These are phyloP conservation scores for Neurospora sp. DNA, from an alignment of 495 filamentous ascomycete genomes.

Conservation along the genomic window DNA sequence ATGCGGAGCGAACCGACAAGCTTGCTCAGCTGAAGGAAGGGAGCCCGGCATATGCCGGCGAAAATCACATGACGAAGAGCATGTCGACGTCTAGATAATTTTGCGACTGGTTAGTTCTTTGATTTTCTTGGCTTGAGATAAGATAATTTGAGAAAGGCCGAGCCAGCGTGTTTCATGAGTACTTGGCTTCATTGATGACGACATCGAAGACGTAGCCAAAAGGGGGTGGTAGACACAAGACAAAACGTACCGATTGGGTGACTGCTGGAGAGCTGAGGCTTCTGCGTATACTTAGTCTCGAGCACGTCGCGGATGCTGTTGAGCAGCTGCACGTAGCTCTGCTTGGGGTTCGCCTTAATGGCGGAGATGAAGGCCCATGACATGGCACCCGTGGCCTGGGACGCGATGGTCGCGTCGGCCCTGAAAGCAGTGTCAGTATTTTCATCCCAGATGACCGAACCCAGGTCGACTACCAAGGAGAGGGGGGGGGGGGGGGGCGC, in stretches of 20 bases:
- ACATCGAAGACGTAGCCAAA: neutral
- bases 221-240: slow-evolving; percentile 2
- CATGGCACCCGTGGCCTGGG: slow-evolving; percentile 94
- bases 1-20: neutral
- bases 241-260: slow-evolving; percentile 74
- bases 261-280: slow-evolving; percentile 92
- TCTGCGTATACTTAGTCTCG: slow-evolving; percentile 78
- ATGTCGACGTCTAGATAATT: slow-evolving; percentile 28
- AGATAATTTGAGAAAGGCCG: neutral
- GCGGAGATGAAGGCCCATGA: slow-evolving; percentile 89
- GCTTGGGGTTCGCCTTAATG: slow-evolving; percentile 85
- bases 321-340: slow-evolving; percentile 89
- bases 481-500: slow-evolving; percentile 4
- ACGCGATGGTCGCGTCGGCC: slow-evolving; percentile 52
- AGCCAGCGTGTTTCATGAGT: neutral
- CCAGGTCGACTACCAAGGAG: neutral
- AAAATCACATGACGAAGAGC: slow-evolving; percentile 37
- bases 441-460: slow-evolving; percentile 7
- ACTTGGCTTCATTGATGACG: slow-evolving; percentile 8
- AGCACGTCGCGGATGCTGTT: slow-evolving; percentile 91
- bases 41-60: neutral
- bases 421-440: slow-evolving; percentile 27
- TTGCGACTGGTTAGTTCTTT: neutral
- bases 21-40: neutral
- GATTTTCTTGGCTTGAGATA: neutral